phyloP scores from a whole-genome alignment of 164 flowering plant species.

The Cinnamomum chago region DNA sequence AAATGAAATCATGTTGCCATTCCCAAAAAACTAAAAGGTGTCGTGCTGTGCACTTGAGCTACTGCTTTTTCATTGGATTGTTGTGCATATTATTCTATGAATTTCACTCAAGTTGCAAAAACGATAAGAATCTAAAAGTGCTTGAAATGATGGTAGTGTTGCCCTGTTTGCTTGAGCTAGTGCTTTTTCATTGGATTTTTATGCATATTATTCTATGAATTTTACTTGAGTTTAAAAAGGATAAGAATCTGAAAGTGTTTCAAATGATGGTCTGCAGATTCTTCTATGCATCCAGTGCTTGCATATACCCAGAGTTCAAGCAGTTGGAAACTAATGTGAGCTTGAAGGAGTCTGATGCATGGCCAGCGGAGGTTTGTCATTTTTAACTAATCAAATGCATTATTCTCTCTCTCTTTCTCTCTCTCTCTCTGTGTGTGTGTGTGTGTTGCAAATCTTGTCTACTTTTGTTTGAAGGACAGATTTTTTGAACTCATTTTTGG shows the following conservation, averaged over 20 bases:
- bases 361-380: slow-evolving; percentile 94
- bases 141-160: slow-evolving; percentile 2
- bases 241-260: slow-evolving; percentile 5
- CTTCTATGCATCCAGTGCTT: slow-evolving; percentile 98
- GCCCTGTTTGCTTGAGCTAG: no score
- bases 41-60: no score
- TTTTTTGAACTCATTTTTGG: not conserved
- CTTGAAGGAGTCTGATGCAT: slow-evolving; percentile 98
- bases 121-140: slow-evolving; percentile 3
- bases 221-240: not conserved
- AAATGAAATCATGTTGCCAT: no score
- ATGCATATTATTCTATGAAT: no score
- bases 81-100: no score
- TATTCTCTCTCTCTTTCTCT: not conserved
- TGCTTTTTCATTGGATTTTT: no score
- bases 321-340: slow-evolving; percentile 98
- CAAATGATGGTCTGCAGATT: slow-evolving; percentile 43
- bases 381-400: not conserved
- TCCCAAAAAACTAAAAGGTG: no score
- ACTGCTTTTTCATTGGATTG: no score
- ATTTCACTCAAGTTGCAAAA: not conserved
- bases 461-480: not conserved
- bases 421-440: no score
- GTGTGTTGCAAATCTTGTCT: no score
- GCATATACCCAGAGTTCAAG: slow-evolving; percentile 97